A percentile compares a stretch with the other conserved stretches of the same genome.
phyloP scores from a whole-genome alignment of 768 basidiomycete species.

The Lentinula lateritia region DNA sequence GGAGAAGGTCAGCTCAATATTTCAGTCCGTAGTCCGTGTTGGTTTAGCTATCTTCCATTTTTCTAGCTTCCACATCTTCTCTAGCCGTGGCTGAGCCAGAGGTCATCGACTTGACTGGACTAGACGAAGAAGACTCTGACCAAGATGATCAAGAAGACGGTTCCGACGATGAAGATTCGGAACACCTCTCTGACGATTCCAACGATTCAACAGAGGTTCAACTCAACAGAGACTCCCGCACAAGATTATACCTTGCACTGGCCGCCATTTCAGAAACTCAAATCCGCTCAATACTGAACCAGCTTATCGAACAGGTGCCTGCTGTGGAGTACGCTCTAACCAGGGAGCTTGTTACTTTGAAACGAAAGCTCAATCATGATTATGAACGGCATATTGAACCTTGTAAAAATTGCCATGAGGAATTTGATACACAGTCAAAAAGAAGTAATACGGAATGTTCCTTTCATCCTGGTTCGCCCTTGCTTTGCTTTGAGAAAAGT shows the following conservation, averaged over 20 bases:
- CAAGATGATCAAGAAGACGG: slow-evolving; percentile 6
- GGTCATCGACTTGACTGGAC: slow-evolving; percentile 39
- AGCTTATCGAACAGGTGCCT: slow-evolving; percentile 33
- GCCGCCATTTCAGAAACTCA: slow-evolving; percentile 35
- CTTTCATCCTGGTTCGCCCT: slow-evolving; percentile 46
- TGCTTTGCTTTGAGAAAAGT: neutral
- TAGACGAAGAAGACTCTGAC: slow-evolving; percentile 23
- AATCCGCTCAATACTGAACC: slow-evolving; percentile 34
- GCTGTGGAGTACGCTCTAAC: slow-evolving; percentile 37
- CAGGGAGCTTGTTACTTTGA: slow-evolving; percentile 36
- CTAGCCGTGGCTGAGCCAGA: neutral
- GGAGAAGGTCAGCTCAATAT: neutral
- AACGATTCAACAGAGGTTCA: slow-evolving; percentile 26
- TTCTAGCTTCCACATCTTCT: neutral
- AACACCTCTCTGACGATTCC: slow-evolving; percentile 19
- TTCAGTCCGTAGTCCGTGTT: too few species aligned
- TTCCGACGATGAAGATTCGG: slow-evolving; percentile 12
- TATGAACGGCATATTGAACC: slow-evolving; percentile 39
- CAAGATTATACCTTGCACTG: slow-evolving; percentile 37
- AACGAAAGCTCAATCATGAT: slow-evolving; percentile 19
- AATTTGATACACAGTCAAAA: slow-evolving; percentile 35
- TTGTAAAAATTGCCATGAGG: slow-evolving; percentile 42
- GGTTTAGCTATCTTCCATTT: neutral
- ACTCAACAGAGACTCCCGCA: slow-evolving; percentile 33
- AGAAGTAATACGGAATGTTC: slow-evolving; percentile 36